A percentile compares a stretch with the other conserved stretches of the same genome.
Conservation (phyloP, 78 protist species). For the Andalucia godoyi region DNA sequence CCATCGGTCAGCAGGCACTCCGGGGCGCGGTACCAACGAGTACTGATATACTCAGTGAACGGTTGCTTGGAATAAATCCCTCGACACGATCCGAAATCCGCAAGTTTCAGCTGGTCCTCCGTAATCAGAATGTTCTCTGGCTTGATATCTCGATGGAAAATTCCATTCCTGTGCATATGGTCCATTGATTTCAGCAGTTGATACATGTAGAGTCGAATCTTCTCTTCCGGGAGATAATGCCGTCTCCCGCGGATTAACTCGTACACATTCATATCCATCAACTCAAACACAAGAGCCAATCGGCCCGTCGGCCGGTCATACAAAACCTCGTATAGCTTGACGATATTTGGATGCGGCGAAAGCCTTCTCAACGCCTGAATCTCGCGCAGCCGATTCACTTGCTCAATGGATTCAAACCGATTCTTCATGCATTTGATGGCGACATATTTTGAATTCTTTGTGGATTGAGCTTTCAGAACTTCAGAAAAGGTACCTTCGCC, state of each 20-base stretch:
- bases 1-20: conserved; percentile 87
- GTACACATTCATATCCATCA: conserved; percentile 78
- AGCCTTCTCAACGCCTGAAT: conserved; percentile 75
- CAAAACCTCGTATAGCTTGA: conserved; percentile 63
- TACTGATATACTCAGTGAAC: conserved; percentile 82
- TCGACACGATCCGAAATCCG: conserved; percentile 81
- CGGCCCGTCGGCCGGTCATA: conserved; percentile 50
- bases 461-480: conserved; percentile 69
- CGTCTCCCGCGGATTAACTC: conserved; percentile 63
- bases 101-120: conserved; percentile 56
- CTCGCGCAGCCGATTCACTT: conserved; percentile 71
- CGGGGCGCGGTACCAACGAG: conserved; percentile 83
- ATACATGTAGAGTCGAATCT: conserved; percentile 40
- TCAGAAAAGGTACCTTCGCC: conserved; percentile 90
- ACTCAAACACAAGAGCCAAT: conserved; percentile 78
- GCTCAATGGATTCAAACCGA: conserved; percentile 48
- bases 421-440: conserved; percentile 83
- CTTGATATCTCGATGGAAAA: conserved; percentile 85
- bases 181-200: conserved; percentile 62
- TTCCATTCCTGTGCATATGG: conserved; percentile 71
- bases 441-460: conserved; percentile 29
- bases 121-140: conserved; percentile 80
- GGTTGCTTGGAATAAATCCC: conserved; percentile 78
- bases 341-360: conserved; percentile 57
- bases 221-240: conserved; percentile 33